Percentiles rank a stretch among this genome's conserved stretches.
Conservation (phyloP, 208 protist genomes). For the Leishmania braziliensis region DNA sequence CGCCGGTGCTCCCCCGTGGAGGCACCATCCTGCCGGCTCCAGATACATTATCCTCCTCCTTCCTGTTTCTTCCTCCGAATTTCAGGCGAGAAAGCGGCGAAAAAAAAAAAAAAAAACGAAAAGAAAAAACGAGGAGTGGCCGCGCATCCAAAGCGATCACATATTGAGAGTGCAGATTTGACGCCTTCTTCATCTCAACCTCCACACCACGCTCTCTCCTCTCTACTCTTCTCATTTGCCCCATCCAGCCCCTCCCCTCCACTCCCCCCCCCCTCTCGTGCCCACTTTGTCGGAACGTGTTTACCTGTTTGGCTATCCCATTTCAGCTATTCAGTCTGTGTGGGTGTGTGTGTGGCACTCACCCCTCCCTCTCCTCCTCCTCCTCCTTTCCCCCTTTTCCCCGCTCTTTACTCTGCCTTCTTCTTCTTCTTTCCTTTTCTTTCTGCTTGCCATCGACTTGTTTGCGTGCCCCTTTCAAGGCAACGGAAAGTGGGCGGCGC, state of each 20-base stretch:
- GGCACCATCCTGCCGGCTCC: too few relatives aligned
- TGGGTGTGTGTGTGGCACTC: not conserved
- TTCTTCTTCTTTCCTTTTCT: not conserved
- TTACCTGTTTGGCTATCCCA: not conserved
- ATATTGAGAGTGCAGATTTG: not conserved
- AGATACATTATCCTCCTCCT: too few relatives aligned
- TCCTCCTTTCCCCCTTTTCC: not conserved
- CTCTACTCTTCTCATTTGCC: too few relatives aligned
- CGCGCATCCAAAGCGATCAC: not conserved
- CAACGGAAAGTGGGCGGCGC: not conserved
- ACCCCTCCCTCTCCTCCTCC: not conserved
- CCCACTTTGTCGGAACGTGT: not conserved
- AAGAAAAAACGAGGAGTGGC: not conserved
- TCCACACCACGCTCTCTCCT: not conserved
- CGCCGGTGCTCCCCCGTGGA: not conserved
- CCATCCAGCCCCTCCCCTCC: too few relatives aligned
- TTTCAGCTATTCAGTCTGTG: not conserved
- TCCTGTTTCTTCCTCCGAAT: too few relatives aligned
- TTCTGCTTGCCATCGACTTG: not conserved
- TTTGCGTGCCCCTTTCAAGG: not conserved
- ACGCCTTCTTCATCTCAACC: not conserved
- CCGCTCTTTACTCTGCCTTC: not conserved
- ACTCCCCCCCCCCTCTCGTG: too few relatives aligned
- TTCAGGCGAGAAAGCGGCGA: too few relatives aligned
- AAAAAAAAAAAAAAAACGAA: too few relatives aligned